These are phyloP conservation scores for Russula griseocarnosa DNA, from an alignment of 768 basidiomycete genomes.

Conservation along the genomic window DNA sequence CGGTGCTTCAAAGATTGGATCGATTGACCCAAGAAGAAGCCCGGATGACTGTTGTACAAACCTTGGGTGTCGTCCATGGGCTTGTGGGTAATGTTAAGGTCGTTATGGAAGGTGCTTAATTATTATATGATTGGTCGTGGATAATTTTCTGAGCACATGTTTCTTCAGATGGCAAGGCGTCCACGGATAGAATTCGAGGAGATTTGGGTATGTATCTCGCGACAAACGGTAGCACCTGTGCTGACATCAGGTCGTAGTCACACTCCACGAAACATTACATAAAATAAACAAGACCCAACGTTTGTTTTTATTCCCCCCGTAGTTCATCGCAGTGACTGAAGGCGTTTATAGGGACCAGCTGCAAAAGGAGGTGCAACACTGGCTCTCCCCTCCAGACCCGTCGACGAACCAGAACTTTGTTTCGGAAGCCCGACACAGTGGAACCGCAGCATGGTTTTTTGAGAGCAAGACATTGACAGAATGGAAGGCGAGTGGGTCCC, in stretches of 20 bases:
- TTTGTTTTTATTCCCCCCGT: neutral
- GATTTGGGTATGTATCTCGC: neutral
- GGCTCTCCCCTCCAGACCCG: conserved; percentile 9
- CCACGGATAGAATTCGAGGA: neutral
- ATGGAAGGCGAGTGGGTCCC: conserved; percentile 5
- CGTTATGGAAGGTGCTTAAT: neutral
- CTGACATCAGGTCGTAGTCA: neutral
- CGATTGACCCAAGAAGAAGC: neutral
- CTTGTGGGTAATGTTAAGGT: neutral
- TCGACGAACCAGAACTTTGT: conserved; percentile 8
- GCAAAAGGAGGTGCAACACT: neutral
- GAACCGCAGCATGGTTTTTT: conserved; percentile 10
- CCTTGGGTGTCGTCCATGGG: neutral
- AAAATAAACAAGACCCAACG: conserved; percentile 13
- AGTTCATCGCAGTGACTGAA: neutral
- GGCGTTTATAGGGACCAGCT: neutral
- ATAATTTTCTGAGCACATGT: neutral
- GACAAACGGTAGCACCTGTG: neutral
- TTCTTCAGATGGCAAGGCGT: neutral
- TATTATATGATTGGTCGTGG: neutral
- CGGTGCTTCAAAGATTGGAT: neutral
- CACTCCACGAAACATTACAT: neutral
- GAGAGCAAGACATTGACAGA: neutral
- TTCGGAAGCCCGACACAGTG: neutral
- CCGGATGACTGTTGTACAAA: neutral